Percentiles rank a stretch among this genome's conserved stretches.
Conservation (phyloP, 106 monocot species). For the Narthecium ossifragum region DNA sequence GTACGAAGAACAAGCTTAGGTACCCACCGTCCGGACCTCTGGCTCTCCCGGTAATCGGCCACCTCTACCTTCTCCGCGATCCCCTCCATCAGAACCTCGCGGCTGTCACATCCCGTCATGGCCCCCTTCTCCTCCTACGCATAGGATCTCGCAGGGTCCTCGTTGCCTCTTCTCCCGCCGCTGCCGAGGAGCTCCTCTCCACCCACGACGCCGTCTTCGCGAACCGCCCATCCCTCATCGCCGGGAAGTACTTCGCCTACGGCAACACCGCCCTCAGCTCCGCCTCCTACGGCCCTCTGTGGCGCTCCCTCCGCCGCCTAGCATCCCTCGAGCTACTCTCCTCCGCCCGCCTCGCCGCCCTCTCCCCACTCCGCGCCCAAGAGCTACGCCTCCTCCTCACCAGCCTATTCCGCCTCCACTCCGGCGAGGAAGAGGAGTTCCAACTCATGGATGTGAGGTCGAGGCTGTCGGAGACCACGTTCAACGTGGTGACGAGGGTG, state of each 20-base stretch:
- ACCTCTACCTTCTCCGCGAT: conserved; percentile 10
- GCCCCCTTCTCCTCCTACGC: conserved; percentile 15
- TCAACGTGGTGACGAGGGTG: conserved; percentile 29
- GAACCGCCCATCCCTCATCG: conserved; percentile 16
- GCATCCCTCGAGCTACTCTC: conserved; percentile 19
- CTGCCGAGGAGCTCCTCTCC: conserved; percentile 19
- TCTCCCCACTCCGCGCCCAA: conserved; percentile 2
- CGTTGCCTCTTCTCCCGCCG: conserved; percentile 13
- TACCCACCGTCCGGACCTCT: neutral
- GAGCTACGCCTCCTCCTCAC: conserved; percentile 11
- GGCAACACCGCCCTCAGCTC: conserved; percentile 8
- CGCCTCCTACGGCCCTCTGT: conserved; percentile 23
- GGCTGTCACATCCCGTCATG: conserved; percentile 1
- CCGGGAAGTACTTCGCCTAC: conserved; percentile 6
- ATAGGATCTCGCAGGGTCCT: conserved; percentile 18
- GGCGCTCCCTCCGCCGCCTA: conserved; percentile 32
- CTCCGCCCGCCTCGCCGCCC: conserved; percentile 1
- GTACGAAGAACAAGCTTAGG: too few species aligned
- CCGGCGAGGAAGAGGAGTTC: neutral
- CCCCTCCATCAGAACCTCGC: conserved; percentile 19
- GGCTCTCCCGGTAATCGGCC: conserved; percentile 4
- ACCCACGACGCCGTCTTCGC: conserved; percentile 22
- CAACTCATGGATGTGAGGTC: conserved; percentile 13
- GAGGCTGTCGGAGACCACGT: conserved; percentile 13
- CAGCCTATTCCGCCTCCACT: neutral